Percentiles rank a stretch among this genome's conserved stretches.
Conservation (phyloP, 73 alveolate species). For the Tetrahymena elliotti region DNA sequence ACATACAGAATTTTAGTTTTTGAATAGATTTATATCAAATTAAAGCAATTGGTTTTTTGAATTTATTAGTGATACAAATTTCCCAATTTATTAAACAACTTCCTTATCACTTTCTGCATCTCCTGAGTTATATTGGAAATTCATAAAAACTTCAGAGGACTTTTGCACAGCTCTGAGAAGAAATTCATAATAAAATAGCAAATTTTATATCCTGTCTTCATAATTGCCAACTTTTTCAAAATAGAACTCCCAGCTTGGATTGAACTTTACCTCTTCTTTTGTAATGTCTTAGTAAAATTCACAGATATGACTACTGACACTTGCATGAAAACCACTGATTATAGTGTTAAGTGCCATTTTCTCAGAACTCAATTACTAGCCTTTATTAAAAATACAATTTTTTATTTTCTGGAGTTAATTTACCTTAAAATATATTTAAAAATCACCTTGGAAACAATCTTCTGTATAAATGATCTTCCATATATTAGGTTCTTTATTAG, state of each 20-base stretch:
- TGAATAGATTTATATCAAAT: background rate
- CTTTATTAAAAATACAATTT: background rate
- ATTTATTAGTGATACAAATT: background rate
- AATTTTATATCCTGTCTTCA: background rate
- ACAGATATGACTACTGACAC: background rate
- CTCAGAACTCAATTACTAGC: background rate
- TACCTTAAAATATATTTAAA: background rate
- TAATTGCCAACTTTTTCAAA: background rate
- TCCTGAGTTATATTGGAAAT: background rate
- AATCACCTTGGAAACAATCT: background rate
- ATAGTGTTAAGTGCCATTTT: background rate
- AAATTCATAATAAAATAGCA: background rate
- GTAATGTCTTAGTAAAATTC: background rate
- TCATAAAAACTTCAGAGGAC: background rate
- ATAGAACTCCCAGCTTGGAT: background rate
- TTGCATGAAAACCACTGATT: background rate
- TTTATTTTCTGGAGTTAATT: background rate
- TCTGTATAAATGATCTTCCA: background rate
- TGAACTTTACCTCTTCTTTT: background rate
- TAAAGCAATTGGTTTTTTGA: background rate
- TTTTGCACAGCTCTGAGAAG: background rate
- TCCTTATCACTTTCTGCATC: background rate
- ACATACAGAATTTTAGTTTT: background rate
- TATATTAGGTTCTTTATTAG: background rate
- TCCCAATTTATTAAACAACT: background rate